phyloP scores from a whole-genome alignment of 495 filamentous ascomycete species.

The Neohortaea acidophila region DNA sequence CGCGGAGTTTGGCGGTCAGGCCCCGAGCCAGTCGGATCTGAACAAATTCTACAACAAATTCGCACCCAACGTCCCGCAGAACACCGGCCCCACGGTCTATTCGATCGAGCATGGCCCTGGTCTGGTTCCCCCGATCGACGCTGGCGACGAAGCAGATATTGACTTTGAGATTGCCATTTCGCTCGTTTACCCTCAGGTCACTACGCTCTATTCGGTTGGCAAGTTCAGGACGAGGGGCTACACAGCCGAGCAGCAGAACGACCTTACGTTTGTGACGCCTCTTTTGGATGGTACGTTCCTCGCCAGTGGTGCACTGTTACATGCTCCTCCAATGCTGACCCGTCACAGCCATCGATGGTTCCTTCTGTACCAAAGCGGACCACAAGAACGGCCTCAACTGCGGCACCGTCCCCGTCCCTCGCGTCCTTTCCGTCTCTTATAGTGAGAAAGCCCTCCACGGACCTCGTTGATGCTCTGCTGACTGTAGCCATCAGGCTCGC shows the following conservation, averaged over 20 bases:
- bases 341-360: constrained; percentile 30
- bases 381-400: constrained; percentile 26
- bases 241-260: constrained; percentile 25
- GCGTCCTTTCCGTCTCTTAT: too few relatives aligned
- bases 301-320: too few relatives aligned
- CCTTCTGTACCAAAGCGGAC: constrained; percentile 23
- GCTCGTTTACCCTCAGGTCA: constrained; percentile 29
- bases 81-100: constrained; percentile 12
- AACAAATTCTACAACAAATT: constrained; percentile 14
- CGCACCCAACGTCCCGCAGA: constrained; percentile 9
- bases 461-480: too few relatives aligned
- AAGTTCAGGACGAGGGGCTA: background rate
- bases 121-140: constrained; percentile 3
- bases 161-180: constrained; percentile 26
- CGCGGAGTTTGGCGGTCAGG: constrained; percentile 28
- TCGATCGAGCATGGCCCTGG: constrained; percentile 20
- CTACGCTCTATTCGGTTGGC: constrained; percentile 25
- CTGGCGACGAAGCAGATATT: constrained; percentile 17
- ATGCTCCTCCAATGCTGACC: too few relatives aligned
- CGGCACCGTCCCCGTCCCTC: constrained; percentile 7
- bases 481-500: constrained; percentile 13
- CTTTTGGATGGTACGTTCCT: constrained; percentile 13
- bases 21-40: constrained; percentile 14
- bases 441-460: too few relatives aligned
- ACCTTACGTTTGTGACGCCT: constrained; percentile 26